Conservation (phyloP, 1,284 basidiomycete species). For the Ceratobasidium sp. region DNA sequence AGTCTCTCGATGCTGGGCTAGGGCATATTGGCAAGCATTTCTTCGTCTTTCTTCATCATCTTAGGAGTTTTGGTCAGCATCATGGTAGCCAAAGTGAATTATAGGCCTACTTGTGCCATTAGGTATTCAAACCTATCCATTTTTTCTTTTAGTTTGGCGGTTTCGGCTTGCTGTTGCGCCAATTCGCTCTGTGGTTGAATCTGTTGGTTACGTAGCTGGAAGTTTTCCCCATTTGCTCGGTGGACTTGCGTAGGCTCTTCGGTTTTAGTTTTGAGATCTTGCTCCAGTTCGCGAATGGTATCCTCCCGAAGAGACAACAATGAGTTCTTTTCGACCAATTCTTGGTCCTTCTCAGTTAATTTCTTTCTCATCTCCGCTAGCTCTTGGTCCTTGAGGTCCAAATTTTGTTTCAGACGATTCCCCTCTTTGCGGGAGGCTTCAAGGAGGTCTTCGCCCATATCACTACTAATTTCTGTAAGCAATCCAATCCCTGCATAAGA, state of each 20-base stretch:
- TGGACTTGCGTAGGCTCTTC: not conserved
- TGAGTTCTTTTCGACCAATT: not conserved
- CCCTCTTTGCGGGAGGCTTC: not conserved
- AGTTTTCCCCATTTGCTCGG: not conserved
- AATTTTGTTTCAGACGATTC: not conserved
- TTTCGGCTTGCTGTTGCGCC: constrained; percentile 20
- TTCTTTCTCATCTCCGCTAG: constrained; percentile 6
- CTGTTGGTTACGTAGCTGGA: constrained; percentile 2
- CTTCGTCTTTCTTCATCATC: no score
- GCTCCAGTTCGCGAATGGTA: constrained; percentile 9
- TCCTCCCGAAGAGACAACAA: not conserved
- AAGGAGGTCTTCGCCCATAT: constrained; percentile 21
- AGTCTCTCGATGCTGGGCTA: no score
- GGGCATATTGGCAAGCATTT: no score
- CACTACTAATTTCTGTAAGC: constrained; percentile 1
- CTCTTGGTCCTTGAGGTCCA: constrained; percentile 6
- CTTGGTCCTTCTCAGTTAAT: not conserved
- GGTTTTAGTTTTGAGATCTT: not conserved
- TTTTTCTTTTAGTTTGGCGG: constrained; percentile 19
- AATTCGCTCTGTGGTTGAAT: constrained; percentile 6
- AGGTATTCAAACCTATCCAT: constrained; percentile 42
- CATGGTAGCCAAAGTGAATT: no score
- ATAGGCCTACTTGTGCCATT: constrained; percentile 4
- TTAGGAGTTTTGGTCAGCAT: no score
- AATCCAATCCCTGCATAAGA: not conserved